Percentiles rank a stretch among this genome's conserved stretches.
phyloP scores from a whole-genome alignment of 2,329 filamentous ascomycete species.

The Trichoderma lentiforme region DNA sequence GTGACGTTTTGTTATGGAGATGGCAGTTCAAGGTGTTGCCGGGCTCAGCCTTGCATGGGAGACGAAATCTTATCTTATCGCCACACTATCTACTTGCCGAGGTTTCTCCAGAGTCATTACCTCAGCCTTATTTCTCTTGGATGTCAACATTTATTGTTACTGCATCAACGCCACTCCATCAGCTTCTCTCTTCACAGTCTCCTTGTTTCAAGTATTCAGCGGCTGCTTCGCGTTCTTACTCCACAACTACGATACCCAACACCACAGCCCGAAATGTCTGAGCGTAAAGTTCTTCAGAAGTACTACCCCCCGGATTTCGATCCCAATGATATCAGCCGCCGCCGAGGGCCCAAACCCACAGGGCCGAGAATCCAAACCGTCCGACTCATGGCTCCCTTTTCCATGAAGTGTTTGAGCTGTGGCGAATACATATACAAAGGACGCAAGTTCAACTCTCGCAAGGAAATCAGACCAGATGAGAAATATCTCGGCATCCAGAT shows the following conservation, averaged over 20 bases:
- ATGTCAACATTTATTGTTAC: constrained; percentile 2
- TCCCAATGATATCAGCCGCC: constrained; percentile 72
- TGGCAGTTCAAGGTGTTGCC: background rate
- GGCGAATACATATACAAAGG: constrained; percentile 87
- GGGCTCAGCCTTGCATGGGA: constrained; percentile 19
- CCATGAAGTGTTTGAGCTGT: constrained; percentile 45
- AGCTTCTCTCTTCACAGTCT: background rate
- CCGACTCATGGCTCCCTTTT: constrained; percentile 66
- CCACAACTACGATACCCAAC: background rate
- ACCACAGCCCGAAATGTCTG: constrained; percentile 62
- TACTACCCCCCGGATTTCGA: constrained; percentile 82
- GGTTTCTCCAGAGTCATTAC: background rate
- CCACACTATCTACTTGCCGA: background rate
- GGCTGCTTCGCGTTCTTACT: background rate
- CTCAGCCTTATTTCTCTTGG: constrained; percentile 1
- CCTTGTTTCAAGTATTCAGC: background rate
- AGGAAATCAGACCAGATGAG: constrained; percentile 84
- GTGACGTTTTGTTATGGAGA: background rate
- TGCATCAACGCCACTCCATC: background rate
- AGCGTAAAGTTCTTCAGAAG: constrained; percentile 73
- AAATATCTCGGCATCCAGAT: constrained; percentile 86
- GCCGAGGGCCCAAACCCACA: constrained; percentile 64
- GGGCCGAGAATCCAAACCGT: constrained; percentile 84
- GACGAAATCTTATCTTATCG: constrained; percentile 20
- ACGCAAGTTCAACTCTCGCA: constrained; percentile 91